phyloP scores from a whole-genome alignment of 345 rosid genomes.

The Populus tremula region DNA sequence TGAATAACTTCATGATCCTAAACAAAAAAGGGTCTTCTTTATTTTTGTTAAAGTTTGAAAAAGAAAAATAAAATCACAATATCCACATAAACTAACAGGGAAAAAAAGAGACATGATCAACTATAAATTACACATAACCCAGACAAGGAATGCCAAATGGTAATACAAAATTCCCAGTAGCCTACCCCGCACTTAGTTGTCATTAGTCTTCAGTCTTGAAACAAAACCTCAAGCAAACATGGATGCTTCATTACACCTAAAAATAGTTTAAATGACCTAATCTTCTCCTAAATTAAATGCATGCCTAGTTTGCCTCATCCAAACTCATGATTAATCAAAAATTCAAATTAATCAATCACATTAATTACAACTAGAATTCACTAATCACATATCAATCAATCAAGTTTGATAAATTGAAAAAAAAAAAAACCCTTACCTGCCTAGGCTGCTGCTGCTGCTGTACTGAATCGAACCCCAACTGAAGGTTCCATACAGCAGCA shows the following conservation, averaged over 20 bases:
- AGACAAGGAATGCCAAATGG: not conserved
- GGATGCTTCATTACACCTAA: conserved; percentile 9
- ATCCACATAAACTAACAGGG: not conserved
- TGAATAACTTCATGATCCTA: not conserved
- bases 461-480: conserved; percentile 55
- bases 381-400: not conserved
- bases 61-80: not conserved
- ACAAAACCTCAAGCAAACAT: not conserved
- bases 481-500: conserved; percentile 77
- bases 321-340: not conserved
- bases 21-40: no score
- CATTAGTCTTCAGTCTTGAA: not conserved
- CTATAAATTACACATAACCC: not conserved
- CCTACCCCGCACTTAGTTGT: not conserved
- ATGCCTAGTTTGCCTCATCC: conserved; percentile 6
- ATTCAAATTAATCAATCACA: conserved; percentile 5
- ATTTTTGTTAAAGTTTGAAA: not conserved
- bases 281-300: conserved; percentile 5
- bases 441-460: conserved; percentile 69
- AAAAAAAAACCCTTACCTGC: conserved; percentile 47
- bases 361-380: conserved; percentile 27
- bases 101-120: not conserved
- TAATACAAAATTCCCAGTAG: not conserved
- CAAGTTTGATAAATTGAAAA: not conserved
- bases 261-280: not conserved